Evolutionary conservation across 2,329 filamentous ascomycete species (phyloP), one percentile per base, ranked within the genome.

Genomic region (Cladosporium colombiae): DNA sequence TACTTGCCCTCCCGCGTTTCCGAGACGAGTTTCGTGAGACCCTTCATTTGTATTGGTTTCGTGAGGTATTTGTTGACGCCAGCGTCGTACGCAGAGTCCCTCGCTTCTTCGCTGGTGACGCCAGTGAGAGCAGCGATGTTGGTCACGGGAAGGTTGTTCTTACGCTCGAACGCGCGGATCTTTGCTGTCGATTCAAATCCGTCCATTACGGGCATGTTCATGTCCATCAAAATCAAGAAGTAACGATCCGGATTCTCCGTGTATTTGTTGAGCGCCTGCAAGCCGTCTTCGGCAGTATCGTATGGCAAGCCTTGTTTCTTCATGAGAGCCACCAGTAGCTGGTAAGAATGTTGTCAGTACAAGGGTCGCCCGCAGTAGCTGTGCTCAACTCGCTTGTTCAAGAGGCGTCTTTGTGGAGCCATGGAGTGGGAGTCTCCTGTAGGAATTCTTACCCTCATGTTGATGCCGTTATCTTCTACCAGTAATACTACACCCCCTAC

Each of bases 171-270:
- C 5, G 65, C 58, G 10, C 75, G 70, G 11, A 78, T 77, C 27
- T 69, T 65, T 18, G 69, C 65, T 18, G 74, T 74, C 10, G 74
- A 71, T 31, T 71, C 69, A 44, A 72, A 70, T 14, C 76, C 75
- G 44, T 76, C 73, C 74, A 77, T 76, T 25, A 76, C 68, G 3
- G 75, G 75, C 75, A 77, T 77, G 16, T 67, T 70, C 69, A 61
- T 69, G 69, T 7, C 68, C 68, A 27, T 68, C 65, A 75, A 31
- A 1, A 69, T 33, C 11, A 69, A 53, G 50, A 67, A 68, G 50
- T 50, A 67, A 5, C 23, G 18, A 14, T 5, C 2, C 4, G 66
- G 65, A 10, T 53, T 37, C 18, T 56, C 65, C 64, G 6, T 67
- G 55, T 62, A 70, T 23, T 33, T 53, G 27, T 69, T 53, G 27